Base-by-base conservation (phyloP, 345 rosid genomes). In the Anastatica hierochuntica region DNA sequence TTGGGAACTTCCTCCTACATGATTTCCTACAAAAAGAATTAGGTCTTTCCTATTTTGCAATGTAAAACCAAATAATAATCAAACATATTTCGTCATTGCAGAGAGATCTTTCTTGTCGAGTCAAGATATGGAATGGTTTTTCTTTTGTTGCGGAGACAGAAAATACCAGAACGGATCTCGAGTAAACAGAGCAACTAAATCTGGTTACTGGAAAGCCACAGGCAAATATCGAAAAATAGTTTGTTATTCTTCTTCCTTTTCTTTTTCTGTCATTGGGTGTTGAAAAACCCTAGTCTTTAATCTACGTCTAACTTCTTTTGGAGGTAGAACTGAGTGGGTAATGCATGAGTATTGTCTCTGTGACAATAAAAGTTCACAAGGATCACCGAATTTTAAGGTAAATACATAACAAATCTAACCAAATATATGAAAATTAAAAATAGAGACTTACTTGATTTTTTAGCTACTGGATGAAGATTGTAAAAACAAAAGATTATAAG, bases 171-270 rank as follows among this genome's bases (percentile, higher is more conserved):
- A 84, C 56, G 95, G 92, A 15, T 82, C 79, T 4, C 64, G 92
- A 63, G 77, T 92, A 19, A 90, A 90, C 41, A 60, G 96, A 70
- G 94, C 96, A 60, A 90, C 98, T 43, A 79, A 74, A 63, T 78
- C 89, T 40, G 95, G 97, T 29, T 85, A 90, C 50, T 90, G 94
- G 97, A 85, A 90, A 68, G 97, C 97, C 33, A 85, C 94, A 0
- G 96, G 98, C n/a, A 90, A 86, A 74, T 90, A 84, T 77, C 49
- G 85, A 46, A 76, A 80, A 76, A 71, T 86, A 13, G 74, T 61
- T 16, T 82, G 89, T 45, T 81, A 76, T 33, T 17, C 53, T 36
- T 40, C 68, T 24, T 0, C 27, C 0, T 24, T 1, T 29, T 76
- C 94, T 26, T 26, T 57, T 1, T 53, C 56, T 3, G 56, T 71